These are phyloP conservation scores for Trifolium pratense DNA, from an alignment of 306 rosid genomes.

Conservation along the genomic window DNA sequence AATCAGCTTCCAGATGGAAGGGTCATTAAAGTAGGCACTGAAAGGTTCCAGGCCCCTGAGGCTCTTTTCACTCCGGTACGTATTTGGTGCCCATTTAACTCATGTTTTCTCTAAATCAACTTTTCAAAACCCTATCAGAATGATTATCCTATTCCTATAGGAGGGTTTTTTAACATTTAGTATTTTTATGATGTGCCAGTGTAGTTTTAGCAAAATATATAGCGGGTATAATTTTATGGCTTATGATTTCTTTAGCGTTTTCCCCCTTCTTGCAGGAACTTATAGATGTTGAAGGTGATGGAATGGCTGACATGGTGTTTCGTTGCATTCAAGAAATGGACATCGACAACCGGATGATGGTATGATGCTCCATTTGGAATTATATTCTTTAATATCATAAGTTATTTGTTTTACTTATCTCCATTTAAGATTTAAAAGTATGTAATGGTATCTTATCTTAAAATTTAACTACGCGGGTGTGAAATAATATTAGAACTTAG, in stretches of 20 bases:
- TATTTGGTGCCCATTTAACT: slow-evolving; percentile 33
- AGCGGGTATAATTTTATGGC: slow-evolving; percentile 26
- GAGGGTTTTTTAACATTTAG: neutral
- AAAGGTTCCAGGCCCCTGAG: slow-evolving; percentile 99
- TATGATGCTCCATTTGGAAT: slow-evolving; percentile 44
- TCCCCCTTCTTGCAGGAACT: slow-evolving; percentile 71
- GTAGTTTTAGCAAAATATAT: slow-evolving; percentile 29
- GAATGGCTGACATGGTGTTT: slow-evolving; percentile 99
- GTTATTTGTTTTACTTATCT: slow-evolving; percentile 1
- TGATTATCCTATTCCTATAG: neutral
- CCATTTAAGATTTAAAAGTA: slow-evolving; percentile 35
- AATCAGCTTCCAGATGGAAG: slow-evolving; percentile 99
- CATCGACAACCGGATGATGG: slow-evolving; percentile 99
- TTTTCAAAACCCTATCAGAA: slow-evolving; percentile 19
- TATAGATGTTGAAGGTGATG: slow-evolving; percentile 99
- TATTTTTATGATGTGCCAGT: slow-evolving; percentile 10
- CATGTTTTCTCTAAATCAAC: slow-evolving; percentile 16
- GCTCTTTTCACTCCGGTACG: slow-evolving; percentile 99
- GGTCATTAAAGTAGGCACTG: slow-evolving; percentile 98
- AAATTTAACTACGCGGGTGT: neutral
- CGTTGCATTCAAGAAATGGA: slow-evolving; percentile 99
- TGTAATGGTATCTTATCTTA: slow-evolving; percentile 16
- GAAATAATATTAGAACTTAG: no score
- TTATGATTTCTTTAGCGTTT: slow-evolving; percentile 13
- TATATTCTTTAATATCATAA: slow-evolving; percentile 25